Evolutionary conservation across 2,329 filamentous ascomycete genomes (phyloP).

Genomic region (Xylaria sp.): DNA sequence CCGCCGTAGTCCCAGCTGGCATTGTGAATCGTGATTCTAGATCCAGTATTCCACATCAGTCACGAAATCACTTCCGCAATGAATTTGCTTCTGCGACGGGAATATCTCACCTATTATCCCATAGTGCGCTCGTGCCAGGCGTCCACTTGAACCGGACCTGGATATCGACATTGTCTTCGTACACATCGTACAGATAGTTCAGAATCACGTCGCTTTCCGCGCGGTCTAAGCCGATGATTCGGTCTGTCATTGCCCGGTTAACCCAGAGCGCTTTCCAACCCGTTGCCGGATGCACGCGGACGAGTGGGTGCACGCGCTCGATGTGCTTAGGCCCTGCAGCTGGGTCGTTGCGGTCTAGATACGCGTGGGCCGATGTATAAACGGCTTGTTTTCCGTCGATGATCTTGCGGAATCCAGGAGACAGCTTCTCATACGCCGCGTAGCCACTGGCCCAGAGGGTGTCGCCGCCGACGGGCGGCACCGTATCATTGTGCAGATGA

Average conservation of each 20-base stretch:
- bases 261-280: conserved; percentile 81
- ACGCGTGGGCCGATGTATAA: conserved; percentile 73
- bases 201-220: conserved; percentile 76
- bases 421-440: conserved; percentile 77
- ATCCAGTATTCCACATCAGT: conserved; percentile 10
- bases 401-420: conserved; percentile 74
- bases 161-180: conserved; percentile 76
- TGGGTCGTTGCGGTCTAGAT: conserved; percentile 72
- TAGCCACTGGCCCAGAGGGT: conserved; percentile 80
- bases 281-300: conserved; percentile 77
- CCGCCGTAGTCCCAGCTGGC: conserved; percentile 80
- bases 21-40: conserved; percentile 77
- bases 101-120: conserved; percentile 72
- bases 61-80: not conserved
- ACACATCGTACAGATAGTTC: conserved; percentile 74
- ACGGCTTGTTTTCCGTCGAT: conserved; percentile 75
- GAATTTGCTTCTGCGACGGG: not conserved
- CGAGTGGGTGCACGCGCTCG: conserved; percentile 75
- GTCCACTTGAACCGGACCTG: conserved; percentile 79
- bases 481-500: conserved; percentile 75
- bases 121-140: conserved; percentile 72
- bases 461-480: conserved; percentile 74
- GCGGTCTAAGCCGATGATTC: conserved; percentile 75
- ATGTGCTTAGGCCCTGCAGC: conserved; percentile 71
- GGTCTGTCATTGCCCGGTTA: conserved; percentile 74